These are phyloP conservation scores for Talaromyces verruculosus DNA, from an alignment of 2,329 filamentous ascomycete species.

Conservation along the genomic window DNA sequence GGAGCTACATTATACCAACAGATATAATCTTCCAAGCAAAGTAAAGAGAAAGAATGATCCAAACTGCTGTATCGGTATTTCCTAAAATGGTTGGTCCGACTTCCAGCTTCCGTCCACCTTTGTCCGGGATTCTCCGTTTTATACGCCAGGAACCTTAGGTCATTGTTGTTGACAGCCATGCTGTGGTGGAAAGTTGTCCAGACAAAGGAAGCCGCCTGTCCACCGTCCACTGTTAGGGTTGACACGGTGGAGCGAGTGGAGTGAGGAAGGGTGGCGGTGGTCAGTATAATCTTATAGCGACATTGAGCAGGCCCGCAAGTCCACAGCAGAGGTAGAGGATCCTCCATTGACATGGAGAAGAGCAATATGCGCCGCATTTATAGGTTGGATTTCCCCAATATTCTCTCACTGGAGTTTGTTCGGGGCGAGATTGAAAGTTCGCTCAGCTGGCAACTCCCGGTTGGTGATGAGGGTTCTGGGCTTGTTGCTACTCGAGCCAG, in stretches of 20 bases:
- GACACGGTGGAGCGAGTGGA: no score
- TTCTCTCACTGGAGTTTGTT: background rate
- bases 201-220: no score
- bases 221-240: no score
- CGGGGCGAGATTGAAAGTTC: background rate
- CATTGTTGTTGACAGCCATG: no score
- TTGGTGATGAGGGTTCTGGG: background rate
- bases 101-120: background rate
- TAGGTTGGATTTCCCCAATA: background rate
- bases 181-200: no score
- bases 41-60: background rate
- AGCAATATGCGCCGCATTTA: background rate
- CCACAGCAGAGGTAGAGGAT: background rate
- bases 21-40: background rate
- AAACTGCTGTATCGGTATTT: background rate
- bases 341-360: background rate
- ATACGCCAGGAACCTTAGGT: no score
- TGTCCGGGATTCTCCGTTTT: no score
- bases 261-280: background rate
- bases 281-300: background rate
- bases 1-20: background rate
- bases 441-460: background rate
- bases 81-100: background rate
- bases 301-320: background rate
- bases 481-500: background rate